A percentile compares a stretch with the other conserved stretches of the same genome.
These are phyloP conservation scores for Fusarium ambrosium DNA, from an alignment of 2,329 filamentous ascomycete species.

Conservation along the genomic window DNA sequence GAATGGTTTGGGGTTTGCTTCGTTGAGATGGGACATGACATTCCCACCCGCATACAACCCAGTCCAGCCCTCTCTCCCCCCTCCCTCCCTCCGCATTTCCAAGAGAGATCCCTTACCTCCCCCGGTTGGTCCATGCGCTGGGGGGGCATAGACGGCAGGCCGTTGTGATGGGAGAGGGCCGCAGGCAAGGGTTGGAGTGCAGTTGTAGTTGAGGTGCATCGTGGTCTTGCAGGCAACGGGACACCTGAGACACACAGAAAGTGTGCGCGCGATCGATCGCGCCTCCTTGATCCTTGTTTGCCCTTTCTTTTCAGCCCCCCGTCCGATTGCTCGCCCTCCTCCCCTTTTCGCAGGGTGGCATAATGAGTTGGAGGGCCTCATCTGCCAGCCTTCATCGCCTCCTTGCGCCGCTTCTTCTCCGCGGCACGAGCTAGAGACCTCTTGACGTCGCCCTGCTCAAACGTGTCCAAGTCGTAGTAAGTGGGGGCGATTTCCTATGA, in stretches of 20 bases:
- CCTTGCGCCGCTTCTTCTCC: slow-evolving; percentile 72
- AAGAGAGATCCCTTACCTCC: slow-evolving; percentile 16
- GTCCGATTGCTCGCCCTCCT: not conserved
- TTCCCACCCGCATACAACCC: slow-evolving; percentile 17
- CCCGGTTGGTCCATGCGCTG: slow-evolving; percentile 15
- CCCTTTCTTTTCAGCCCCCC: not conserved
- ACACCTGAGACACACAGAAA: slow-evolving; percentile 18
- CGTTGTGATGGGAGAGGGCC: slow-evolving; percentile 14
- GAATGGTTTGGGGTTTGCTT: slow-evolving; percentile 9
- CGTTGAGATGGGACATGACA: slow-evolving; percentile 1
- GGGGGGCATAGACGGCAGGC: slow-evolving; percentile 5
- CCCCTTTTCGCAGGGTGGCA: slow-evolving; percentile 26
- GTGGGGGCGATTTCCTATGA: slow-evolving; percentile 87
- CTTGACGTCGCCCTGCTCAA: slow-evolving; percentile 89
- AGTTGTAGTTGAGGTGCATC: slow-evolving; percentile 17
- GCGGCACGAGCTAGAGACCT: slow-evolving; percentile 70
- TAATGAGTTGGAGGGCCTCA: slow-evolving; percentile 44
- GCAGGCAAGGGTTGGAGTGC: not conserved
- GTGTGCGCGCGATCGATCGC: slow-evolving; percentile 22
- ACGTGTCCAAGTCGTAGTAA: slow-evolving; percentile 89
- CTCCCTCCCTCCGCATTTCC: slow-evolving; percentile 7
- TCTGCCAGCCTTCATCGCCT: slow-evolving; percentile 66
- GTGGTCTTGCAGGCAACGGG: slow-evolving; percentile 29
- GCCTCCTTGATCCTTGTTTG: slow-evolving; percentile 14
- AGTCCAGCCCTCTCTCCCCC: slow-evolving; percentile 1